Conservation (phyloP, 768 basidiomycete genomes). For the Grammothele lineata region DNA sequence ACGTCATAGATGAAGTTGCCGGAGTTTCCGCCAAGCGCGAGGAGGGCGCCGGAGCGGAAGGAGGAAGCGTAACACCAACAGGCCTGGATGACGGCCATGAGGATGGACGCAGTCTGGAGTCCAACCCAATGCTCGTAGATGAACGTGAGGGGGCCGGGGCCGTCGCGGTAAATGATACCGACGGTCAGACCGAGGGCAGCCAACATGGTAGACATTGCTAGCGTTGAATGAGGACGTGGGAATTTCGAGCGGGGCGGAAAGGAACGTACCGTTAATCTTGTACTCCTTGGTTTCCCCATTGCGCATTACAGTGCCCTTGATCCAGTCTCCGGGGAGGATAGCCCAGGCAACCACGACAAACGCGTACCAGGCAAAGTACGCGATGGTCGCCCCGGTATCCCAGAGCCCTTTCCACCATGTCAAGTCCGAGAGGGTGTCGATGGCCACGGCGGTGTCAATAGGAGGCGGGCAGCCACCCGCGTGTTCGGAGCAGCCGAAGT, state of each 20-base stretch:
- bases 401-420: slow-evolving; percentile 75
- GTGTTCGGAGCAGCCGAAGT: slow-evolving; percentile 71
- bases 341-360: slow-evolving; percentile 82
- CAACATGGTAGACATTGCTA: slow-evolving; percentile 86
- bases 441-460: slow-evolving; percentile 33
- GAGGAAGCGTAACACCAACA: slow-evolving; percentile 65
- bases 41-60: slow-evolving; percentile 63
- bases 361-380: slow-evolving; percentile 89
- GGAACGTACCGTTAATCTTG: slow-evolving; percentile 88
- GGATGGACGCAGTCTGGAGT: slow-evolving; percentile 74
- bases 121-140: slow-evolving; percentile 91
- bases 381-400: slow-evolving; percentile 71
- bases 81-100: slow-evolving; percentile 77
- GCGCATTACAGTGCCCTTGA: slow-evolving; percentile 42
- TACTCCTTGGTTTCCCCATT: slow-evolving; percentile 77
- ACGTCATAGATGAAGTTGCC: slow-evolving; percentile 90
- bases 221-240: background rate
- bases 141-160: slow-evolving; percentile 81
- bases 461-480: slow-evolving; percentile 68
- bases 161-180: slow-evolving; percentile 69
- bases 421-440: slow-evolving; percentile 41
- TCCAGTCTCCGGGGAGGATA: slow-evolving; percentile 58
- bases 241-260: background rate
- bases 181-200: slow-evolving; percentile 69
- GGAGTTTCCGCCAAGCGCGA: slow-evolving; percentile 91